Evolutionary conservation across 208 protist species (phyloP).

Genomic region (Trypanosoma theileri): DNA sequence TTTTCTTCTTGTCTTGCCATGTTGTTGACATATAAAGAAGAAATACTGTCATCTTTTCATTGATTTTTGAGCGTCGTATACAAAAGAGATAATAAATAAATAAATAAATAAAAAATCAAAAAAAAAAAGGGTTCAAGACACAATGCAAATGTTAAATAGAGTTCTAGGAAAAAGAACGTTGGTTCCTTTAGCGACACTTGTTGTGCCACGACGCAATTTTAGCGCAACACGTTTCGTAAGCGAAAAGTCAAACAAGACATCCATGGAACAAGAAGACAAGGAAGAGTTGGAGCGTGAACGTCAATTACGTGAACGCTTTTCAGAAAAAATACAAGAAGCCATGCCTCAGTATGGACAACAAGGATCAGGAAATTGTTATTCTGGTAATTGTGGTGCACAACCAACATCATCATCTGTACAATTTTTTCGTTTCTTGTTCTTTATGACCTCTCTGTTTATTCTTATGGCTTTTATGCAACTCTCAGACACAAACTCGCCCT

Average conservation of each 20-base stretch:
- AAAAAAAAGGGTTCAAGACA: background rate
- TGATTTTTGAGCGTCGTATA: background rate
- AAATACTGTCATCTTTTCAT: too few relatives aligned
- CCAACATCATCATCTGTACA: constrained; percentile 18
- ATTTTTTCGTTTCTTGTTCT: constrained; percentile 68
- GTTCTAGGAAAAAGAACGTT: background rate
- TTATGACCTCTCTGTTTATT: constrained; percentile 47
- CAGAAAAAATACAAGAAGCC: constrained; percentile 65
- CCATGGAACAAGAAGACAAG: constrained; percentile 64
- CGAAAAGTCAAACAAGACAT: constrained; percentile 30
- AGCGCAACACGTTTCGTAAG: constrained; percentile 9
- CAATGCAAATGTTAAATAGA: constrained; percentile 8
- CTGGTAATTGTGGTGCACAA: constrained; percentile 11
- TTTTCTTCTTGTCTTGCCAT: too few relatives aligned
- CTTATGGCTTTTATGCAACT: constrained; percentile 52
- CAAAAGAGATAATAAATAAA: background rate
- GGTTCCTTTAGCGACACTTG: background rate
- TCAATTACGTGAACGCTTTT: constrained; percentile 70
- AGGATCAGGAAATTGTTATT: constrained; percentile 10
- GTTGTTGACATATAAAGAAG: too few relatives aligned
- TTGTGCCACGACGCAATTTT: constrained; percentile 5
- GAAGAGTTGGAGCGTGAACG: constrained; percentile 83
- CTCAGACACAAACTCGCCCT: constrained; percentile 47
- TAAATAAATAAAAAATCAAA: constrained; percentile 1
- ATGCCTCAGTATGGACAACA: constrained; percentile 34